Evolutionary conservation across 352 stramenopile genomes (phyloP), one percentile per base, ranked within the genome.

Genomic region (Phytophthora hibernalis): DNA sequence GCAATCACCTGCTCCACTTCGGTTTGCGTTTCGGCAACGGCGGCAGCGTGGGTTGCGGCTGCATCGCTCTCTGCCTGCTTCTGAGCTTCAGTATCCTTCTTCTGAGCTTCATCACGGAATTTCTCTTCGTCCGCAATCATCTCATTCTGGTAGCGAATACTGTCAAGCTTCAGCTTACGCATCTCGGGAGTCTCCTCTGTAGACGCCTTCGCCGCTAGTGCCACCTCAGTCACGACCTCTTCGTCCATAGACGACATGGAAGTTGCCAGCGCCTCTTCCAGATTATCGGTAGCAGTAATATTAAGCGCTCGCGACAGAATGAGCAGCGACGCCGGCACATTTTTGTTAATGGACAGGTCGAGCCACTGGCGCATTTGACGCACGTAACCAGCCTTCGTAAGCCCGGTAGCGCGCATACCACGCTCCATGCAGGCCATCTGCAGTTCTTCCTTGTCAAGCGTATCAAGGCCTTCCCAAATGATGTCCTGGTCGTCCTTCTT

Each of bases 401-500:
- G 78, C 8, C 97, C 97, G 3, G 92, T 98, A 21, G 94, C 89
- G 47, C 97, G 87, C 98, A 99, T 99, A 31, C 97, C 98, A 51
- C 97, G 92, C 76, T 99, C 97, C 81, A 97, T 93, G 68, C 97
- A 99, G 9, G 97, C 97, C 79, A 95, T 87, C 74, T 96, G 90
- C 1, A 99, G 79, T 79, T 99, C 98, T 72, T 99, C 96, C 79
- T 99, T 99, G 61, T 98, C 98, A 2, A 99, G 85, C 30, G 89
- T 98, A 59, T 98, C 92, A 42, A 99, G 87, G 11, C 98, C 98
- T 86, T 99, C 98, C 94, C 96, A 99, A 57, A 99, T 90, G 76
- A 99, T 99, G 52, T 98, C 89, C 74, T 99, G 95, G 76, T 99
- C 98, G 77, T 99, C 98, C 74, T 99, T 98, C 73, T 98, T 98